A percentile compares a stretch with the other conserved stretches of the same genome.
phyloP scores from a whole-genome alignment of 2,329 filamentous ascomycete species.

The Lasiodiplodia hormozganensis region DNA sequence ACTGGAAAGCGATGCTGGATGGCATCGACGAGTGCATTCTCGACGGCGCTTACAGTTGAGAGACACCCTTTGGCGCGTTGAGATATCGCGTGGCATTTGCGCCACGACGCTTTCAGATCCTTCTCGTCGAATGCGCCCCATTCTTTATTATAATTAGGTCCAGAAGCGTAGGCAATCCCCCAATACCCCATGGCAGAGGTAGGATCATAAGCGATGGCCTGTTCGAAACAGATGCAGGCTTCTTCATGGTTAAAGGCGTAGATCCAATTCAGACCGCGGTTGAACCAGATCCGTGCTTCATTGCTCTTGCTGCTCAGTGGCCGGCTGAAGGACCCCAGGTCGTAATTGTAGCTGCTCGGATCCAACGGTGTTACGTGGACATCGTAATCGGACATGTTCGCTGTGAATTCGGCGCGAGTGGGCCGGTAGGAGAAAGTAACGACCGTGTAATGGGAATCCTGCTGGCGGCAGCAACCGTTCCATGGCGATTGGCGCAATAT shows the following conservation, averaged over 20 bases:
- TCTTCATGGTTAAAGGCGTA: conserved; percentile 82
- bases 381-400: too few species aligned
- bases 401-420: too few species aligned
- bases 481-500: too few species aligned
- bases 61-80: conserved; percentile 52
- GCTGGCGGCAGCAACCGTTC: too few species aligned
- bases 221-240: conserved; percentile 68
- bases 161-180: conserved; percentile 73
- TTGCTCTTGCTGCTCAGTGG: conserved; percentile 59
- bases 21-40: conserved; percentile 69
- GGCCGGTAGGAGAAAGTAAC: too few species aligned
- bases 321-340: conserved; percentile 67
- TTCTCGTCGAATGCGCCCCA: conserved; percentile 73
- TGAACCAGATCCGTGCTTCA: conserved; percentile 70
- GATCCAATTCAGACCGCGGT: conserved; percentile 73
- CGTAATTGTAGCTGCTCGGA: conserved; percentile 43
- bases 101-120: conserved; percentile 62
- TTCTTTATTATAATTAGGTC: conserved; percentile 81
- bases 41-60: conserved; percentile 56
- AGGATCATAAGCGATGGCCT: conserved; percentile 62
- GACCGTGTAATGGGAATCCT: too few species aligned
- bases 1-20: conserved; percentile 67
- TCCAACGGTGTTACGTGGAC: too few species aligned
- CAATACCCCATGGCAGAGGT: conserved; percentile 70
- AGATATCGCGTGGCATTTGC: conserved; percentile 56